Base-by-base conservation (phyloP, 2,329 filamentous ascomycete species). In the Didymella keratinophila region DNA sequence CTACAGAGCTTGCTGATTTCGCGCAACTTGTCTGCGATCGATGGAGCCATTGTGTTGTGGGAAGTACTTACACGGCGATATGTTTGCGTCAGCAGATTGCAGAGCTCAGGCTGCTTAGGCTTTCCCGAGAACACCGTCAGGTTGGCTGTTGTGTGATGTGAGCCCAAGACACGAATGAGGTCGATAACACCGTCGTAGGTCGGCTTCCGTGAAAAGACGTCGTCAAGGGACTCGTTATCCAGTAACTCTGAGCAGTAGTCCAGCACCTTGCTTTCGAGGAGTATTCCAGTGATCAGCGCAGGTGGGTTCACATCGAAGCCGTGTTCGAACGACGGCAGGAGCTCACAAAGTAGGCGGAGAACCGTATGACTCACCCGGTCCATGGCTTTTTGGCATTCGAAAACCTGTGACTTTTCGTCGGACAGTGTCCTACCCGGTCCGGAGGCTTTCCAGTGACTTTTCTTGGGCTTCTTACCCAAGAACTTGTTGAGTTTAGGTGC, bases 151-250 rank as follows among this genome's bases (percentile, higher is more conserved):
- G 61, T 60, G 2, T 67, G 53, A 56, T 81, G 76, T 6, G 45
- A 61, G 2, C 68, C 68, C 11, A 84, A 55, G 0, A 66, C 61
- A 2, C 69, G 55, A 2, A 84, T 51, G 55, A 84, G 79, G 21
- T 71, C 66, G 8, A 83, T 60, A 3, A 81, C 62, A 2, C 68
- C 70, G 7, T 68, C 62, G 59, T 83, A 82, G 0, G 83, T 60
- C 1, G 55, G 50, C 28, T 59, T 60, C 25, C 77, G 71, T 46
- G 67, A 70, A 0, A 67, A 68, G 10, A 75, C 65, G 50, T 81
- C 76, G 21, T 76, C 72, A 11, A 81, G 56, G 8, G 76, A 77
- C 54, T 80, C 78, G 60, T 80, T 79, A 11, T 76, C 69, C 9
- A 81, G 61, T 2, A 81, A 65, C 21, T 80, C 74, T 2, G 75